Evolutionary conservation across 148 eudicot species (phyloP), one percentile per base, ranked within the genome.

Genomic region (Camellia sinensis): DNA sequence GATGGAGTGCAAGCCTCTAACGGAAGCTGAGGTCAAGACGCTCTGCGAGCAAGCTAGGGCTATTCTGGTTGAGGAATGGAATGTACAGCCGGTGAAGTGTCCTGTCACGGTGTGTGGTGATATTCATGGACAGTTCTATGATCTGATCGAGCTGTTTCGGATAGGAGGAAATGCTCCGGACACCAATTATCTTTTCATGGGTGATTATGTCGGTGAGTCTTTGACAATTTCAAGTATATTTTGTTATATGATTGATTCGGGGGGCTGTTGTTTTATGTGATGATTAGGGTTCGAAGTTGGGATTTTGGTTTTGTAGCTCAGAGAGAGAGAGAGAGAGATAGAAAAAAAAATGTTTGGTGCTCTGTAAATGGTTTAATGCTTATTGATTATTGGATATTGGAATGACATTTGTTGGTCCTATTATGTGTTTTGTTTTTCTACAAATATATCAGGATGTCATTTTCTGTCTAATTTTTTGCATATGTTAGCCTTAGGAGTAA

Each of bases 61-160:
- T 69, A 88, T 91, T 59, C 83, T 92, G 78, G 98, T 94, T 2
- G 98, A 94, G 76, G 98, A 94, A 78, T 92, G 92, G 92, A 94
- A 94, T 75, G 98, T 94, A n/a, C 98, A 92, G 75, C 94, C 98
- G 67, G 98, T 94, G 29, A 94, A 89, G 76, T 94, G 98, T 64
- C 98, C 98, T 56, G 97, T 94, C 21, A 92, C 98, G 6, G 97
- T 94, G 3, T 94, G 98, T 50, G 98, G 98, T 3, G 98, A 94
- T 73, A 92, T 94, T 81, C 98, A 94, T 19, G 98, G 95, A 6
- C 98, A 94, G 81, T 94, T 94, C 75, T 94, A 90, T 66, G 98
- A 94, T 83, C 92, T 94, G 12, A 88, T 94, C 19, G 98, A 94
- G 89, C 88, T 92, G 12, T 94, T 94, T 83, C 85, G 90, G 75